Evolutionary conservation across 139 green algal genomes (phyloP).

Genomic region (Auxenochlorella pyrenoidosa): DNA sequence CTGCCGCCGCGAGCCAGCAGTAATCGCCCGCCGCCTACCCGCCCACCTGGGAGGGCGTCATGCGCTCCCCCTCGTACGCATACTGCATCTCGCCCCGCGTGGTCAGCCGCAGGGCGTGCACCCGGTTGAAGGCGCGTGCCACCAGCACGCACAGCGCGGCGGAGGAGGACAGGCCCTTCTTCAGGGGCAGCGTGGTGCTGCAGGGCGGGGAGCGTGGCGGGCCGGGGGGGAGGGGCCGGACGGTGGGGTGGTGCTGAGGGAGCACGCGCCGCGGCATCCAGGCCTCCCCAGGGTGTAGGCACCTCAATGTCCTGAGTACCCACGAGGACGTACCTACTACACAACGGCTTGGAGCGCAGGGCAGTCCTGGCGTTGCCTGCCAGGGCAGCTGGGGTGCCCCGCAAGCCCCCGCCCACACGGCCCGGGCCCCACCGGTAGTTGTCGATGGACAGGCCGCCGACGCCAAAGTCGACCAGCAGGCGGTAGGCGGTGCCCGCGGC

Average conservation of each 20-base stretch:
- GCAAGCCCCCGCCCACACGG: neutral
- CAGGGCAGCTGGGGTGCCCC: too few species aligned
- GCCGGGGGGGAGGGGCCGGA: too few species aligned
- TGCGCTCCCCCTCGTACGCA: slow-evolving; percentile 73
- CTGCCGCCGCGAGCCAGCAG: neutral
- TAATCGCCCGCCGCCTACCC: neutral
- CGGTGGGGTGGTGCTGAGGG: too few species aligned
- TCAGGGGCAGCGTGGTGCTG: slow-evolving; percentile 71
- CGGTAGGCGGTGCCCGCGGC: slow-evolving; percentile 69
- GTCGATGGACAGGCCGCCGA: slow-evolving; percentile 63
- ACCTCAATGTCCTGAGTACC: too few species aligned
- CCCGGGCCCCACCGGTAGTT: slow-evolving; percentile 53
- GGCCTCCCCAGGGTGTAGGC: neutral
- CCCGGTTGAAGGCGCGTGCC: slow-evolving; percentile 64
- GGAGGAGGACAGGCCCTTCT: slow-evolving; percentile 76
- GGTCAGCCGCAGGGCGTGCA: slow-evolving; percentile 68
- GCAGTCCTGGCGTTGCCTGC: too few species aligned
- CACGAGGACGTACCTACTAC: too few species aligned
- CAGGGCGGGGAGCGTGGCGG: neutral
- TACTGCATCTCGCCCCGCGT: slow-evolving; percentile 75
- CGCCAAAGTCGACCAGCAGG: slow-evolving; percentile 51
- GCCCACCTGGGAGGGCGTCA: slow-evolving; percentile 62
- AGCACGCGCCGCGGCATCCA: too few species aligned
- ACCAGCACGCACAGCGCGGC: slow-evolving; percentile 82
- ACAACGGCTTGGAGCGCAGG: too few species aligned